These are phyloP conservation scores for Phytophthora palmivora DNA, from an alignment of 352 stramenopile genomes.

Conservation along the genomic window DNA sequence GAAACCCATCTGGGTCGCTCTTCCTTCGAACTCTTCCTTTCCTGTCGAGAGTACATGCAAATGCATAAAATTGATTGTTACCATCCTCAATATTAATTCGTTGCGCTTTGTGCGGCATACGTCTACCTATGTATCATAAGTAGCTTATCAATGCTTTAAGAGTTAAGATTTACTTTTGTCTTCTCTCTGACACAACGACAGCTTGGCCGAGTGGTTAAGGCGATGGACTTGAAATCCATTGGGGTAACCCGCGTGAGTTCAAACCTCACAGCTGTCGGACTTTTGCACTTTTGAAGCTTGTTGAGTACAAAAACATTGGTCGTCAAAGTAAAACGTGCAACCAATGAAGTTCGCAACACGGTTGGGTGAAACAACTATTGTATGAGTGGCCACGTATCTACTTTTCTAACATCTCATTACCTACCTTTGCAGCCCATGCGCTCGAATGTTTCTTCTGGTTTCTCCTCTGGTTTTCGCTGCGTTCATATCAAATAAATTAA, in stretches of 20 bases:
- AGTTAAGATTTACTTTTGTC: no score
- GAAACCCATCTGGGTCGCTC: constrained; percentile 8
- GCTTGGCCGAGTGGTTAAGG: constrained; percentile 45
- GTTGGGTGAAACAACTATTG: constrained; percentile 23
- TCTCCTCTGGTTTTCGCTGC: constrained; percentile 28
- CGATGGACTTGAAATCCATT: no score
- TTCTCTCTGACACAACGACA: constrained; percentile 6
- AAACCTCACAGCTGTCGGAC: constrained; percentile 43
- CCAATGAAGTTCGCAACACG: not conserved
- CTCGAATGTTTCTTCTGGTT: constrained; percentile 28
- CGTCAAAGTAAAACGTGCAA: no score
- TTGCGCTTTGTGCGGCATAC: no score
- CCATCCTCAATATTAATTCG: no score
- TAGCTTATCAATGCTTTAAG: not conserved
- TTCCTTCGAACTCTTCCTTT: constrained; percentile 17
- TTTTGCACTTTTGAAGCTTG: constrained; percentile 10
- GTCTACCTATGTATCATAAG: not conserved
- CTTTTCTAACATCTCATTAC: constrained; percentile 4
- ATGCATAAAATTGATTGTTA: no score
- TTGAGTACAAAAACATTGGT: constrained; percentile 7
- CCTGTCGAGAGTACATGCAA: no score
- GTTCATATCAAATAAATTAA: constrained; percentile 54
- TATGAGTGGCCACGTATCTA: constrained; percentile 34
- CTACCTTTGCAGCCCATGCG: constrained; percentile 19
- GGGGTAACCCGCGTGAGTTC: no score